A percentile compares a stretch with the other conserved stretches of the same genome.
These are phyloP conservation scores for Trypanosoma melophagium DNA, from an alignment of 208 protist genomes.

Conservation along the genomic window DNA sequence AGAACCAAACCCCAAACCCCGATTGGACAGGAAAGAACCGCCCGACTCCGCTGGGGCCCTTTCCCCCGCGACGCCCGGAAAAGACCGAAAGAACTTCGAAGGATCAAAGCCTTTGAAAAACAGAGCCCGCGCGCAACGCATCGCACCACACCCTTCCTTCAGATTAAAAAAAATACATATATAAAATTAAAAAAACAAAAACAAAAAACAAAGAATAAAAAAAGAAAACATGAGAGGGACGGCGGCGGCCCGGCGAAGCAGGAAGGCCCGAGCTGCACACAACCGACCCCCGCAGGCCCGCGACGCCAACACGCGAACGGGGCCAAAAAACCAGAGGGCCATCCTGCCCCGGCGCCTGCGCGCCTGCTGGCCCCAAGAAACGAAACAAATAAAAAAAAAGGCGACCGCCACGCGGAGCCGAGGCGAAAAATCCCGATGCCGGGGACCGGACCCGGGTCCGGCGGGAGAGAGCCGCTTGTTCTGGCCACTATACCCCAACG, in stretches of 20 bases:
- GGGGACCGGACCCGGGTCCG: neutral
- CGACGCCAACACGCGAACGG: no score
- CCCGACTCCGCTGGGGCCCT: neutral
- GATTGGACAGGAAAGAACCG: neutral
- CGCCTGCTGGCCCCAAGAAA: no score
- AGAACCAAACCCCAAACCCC: constrained; percentile 9
- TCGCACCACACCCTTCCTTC: neutral
- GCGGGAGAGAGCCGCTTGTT: neutral
- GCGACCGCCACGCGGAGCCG: no score
- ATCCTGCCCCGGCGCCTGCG: no score
- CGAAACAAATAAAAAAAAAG: no score
- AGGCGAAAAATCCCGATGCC: no score
- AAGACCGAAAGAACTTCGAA: neutral
- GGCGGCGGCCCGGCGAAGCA: neutral
- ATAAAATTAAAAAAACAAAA: neutral
- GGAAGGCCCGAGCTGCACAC: neutral
- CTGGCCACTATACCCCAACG: no score
- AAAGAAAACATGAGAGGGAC: constrained; percentile 10
- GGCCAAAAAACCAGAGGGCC: no score
- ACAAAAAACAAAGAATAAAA: constrained; percentile 10
- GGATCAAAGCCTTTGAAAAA: constrained; percentile 13
- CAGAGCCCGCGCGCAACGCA: neutral
- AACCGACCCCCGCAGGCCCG: neutral
- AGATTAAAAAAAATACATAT: constrained; percentile 28
- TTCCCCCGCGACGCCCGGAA: neutral